These are phyloP conservation scores for Ophiostoma sp. DNA, from an alignment of 2,329 filamentous ascomycete species.

Conservation along the genomic window DNA sequence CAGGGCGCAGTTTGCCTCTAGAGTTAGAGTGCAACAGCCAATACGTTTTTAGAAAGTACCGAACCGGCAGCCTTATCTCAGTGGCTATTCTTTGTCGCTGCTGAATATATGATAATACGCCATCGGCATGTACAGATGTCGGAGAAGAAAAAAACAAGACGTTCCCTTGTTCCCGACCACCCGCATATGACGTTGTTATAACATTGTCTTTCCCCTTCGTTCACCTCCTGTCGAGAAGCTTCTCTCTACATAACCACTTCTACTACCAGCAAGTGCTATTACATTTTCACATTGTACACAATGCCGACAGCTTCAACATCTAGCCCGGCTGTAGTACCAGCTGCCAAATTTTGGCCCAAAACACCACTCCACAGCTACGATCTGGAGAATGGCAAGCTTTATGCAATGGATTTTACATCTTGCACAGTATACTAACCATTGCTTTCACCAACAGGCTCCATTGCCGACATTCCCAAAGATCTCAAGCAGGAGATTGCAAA, in stretches of 20 bases:
- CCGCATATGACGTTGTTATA: background rate
- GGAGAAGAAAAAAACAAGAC: background rate
- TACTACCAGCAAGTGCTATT: background rate
- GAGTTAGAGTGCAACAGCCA: background rate
- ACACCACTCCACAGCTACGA: conserved; percentile 1
- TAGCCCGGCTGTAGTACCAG: background rate
- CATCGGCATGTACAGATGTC: background rate
- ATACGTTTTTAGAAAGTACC: background rate
- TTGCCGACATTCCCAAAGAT: conserved; percentile 84
- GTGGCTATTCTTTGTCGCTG: background rate
- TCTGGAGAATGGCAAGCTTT: conserved; percentile 13
- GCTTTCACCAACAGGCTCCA: conserved; percentile 58
- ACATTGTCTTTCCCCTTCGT: background rate
- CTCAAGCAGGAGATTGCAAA: conserved; percentile 73
- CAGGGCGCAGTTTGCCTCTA: background rate
- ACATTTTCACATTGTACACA: background rate
- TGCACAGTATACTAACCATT: background rate
- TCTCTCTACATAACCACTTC: background rate
- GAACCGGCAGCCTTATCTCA: background rate
- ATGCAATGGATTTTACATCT: background rate
- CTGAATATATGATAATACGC: background rate
- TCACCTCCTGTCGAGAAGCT: background rate
- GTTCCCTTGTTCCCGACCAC: background rate
- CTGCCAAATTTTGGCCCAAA: background rate
- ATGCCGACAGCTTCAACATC: conserved; percentile 6